Evolutionary conservation across 306 rosid genomes (phyloP), one percentile per base, ranked within the genome.

Genomic region (Quercus parvula): DNA sequence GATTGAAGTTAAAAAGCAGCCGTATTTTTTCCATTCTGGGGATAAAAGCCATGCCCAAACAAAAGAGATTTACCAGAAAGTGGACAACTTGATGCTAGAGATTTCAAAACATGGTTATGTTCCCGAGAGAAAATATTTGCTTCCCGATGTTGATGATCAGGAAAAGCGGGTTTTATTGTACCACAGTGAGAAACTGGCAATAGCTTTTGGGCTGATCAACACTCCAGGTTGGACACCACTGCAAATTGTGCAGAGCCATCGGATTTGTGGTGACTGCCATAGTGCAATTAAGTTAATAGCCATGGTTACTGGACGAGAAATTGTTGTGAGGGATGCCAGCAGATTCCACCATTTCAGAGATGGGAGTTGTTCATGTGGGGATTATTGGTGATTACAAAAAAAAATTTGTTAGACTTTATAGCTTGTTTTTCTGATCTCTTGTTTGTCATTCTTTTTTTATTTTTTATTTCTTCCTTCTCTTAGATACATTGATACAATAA

Each of bases 361-460:
- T 71, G 98, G 97, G 71, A 78, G n/a, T 52, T 92, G 98, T 78
- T 94, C 97, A 74, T 94, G 98, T 84, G 94, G 97, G 25, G 88
- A 88, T 80, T 94, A 94, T 82, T 91, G 98, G 97, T 94, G 87
- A 91, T 79, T 82, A 41, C 27, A 76, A 31, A 70, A 25, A 38
- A 38, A 0, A 1, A 64, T 58, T 67, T 80, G 77, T 74, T 54
- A 12, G 58, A 57, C 79, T 10, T 5, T 41, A 67, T 14, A 62
- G 59, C 41, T 54, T 66, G 55, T 30, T 38, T 71, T 31, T 24
- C 4, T 13, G 63, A 55, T 62, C 44, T 25, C 28, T 20, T 30
- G 5, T 51, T 46, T 72, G 9, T 49, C 68, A 4, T 1, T 31
- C 24, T 25, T 51, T 25, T 51, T 13, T 25, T 51, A 14, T 51